These are phyloP conservation scores for Nicotiana tomentosiformis DNA, from an alignment of 257 asterid genomes.

Conservation along the genomic window DNA sequence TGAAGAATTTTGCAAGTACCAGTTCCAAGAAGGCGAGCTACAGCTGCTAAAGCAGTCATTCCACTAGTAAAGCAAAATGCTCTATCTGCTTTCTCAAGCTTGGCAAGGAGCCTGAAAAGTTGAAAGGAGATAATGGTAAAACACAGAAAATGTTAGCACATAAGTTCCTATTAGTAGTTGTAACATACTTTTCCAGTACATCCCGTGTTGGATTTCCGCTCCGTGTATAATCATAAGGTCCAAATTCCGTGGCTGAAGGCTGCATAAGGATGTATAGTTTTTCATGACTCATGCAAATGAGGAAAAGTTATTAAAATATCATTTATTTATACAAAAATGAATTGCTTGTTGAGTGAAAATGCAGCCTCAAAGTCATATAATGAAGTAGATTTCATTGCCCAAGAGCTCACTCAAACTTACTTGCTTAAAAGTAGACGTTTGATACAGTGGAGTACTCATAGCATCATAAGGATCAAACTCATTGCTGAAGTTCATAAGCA, in stretches of 20 bases:
- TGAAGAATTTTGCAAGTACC: conserved; percentile 32
- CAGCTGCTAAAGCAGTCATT: conserved; percentile 94
- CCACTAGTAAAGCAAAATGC: conserved; percentile 95
- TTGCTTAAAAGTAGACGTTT: conserved; percentile 97
- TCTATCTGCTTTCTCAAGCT: conserved; percentile 81
- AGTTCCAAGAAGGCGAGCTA: conserved; percentile 64
- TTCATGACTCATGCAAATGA: background rate
- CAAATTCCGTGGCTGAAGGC: conserved; percentile 82
- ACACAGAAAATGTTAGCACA: background rate
- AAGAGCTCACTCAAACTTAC: conserved; percentile 21
- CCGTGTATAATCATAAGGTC: conserved; percentile 84
- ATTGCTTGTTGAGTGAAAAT: background rate
- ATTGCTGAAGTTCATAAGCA: conserved; percentile 70
- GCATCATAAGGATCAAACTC: conserved; percentile 87
- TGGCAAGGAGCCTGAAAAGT: conserved; percentile 64
- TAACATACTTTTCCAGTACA: conserved; percentile 59
- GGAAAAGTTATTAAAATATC: too few relatives aligned
- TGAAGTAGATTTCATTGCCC: background rate
- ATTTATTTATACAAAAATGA: too few relatives aligned
- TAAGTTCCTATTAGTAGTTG: background rate
- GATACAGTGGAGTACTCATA: conserved; percentile 85
- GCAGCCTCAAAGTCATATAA: background rate
- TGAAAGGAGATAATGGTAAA: conserved; percentile 4
- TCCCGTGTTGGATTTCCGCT: conserved; percentile 95
- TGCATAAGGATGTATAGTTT: conserved; percentile 20